Evolutionary conservation across 352 stramenopile genomes (phyloP).

Genomic region (Phytophthora rubi): DNA sequence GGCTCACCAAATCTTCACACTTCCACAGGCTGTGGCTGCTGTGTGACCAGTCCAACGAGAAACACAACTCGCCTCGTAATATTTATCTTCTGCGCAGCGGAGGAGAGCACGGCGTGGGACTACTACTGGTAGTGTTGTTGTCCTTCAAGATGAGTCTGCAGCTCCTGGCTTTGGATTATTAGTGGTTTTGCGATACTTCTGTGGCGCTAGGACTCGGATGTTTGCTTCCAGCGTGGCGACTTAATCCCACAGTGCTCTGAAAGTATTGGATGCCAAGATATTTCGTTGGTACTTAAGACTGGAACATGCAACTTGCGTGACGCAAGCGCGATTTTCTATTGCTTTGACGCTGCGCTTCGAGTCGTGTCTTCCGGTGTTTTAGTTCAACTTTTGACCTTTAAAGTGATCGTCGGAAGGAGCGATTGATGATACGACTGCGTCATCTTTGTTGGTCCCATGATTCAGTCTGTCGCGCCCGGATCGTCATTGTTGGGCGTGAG

Average conservation of each 20-base stretch:
- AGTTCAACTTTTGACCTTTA: neutral
- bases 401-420: too few relatives aligned
- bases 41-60: conserved; percentile 2
- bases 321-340: neutral
- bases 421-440: too few relatives aligned
- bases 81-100: neutral
- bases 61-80: neutral
- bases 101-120: neutral
- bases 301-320: neutral
- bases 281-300: neutral
- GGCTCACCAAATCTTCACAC: conserved; percentile 17
- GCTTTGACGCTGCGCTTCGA: neutral
- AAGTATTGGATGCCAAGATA: neutral
- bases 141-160: neutral
- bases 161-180: neutral
- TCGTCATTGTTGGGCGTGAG: too few relatives aligned
- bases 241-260: neutral
- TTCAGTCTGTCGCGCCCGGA: too few relatives aligned
- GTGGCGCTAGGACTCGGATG: neutral
- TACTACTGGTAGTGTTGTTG: neutral
- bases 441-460: too few relatives aligned
- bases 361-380: neutral
- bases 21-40: conserved; percentile 21
- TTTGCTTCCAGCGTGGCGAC: neutral
- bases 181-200: neutral